These are phyloP conservation scores for Trebouxia sp. DNA, from an alignment of 139 green algal genomes.

Conservation along the genomic window DNA sequence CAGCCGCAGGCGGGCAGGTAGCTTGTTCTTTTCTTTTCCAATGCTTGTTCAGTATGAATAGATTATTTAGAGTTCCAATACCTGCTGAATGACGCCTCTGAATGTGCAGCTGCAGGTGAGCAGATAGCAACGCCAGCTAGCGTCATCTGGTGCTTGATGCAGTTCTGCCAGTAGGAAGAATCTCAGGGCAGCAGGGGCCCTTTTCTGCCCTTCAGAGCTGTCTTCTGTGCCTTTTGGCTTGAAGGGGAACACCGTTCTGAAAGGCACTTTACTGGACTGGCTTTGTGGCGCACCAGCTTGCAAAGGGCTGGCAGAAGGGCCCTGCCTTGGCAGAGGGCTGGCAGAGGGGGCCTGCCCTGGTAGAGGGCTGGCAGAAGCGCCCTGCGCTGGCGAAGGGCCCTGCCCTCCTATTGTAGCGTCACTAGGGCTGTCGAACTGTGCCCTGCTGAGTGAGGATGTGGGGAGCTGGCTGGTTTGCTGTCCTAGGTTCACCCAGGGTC, in stretches of 20 bases:
- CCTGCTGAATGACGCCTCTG: not conserved
- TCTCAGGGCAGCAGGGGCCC: not conserved
- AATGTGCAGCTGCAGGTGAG: not conserved
- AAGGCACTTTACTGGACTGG: too few relatives aligned
- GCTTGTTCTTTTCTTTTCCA: not conserved
- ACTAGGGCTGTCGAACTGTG: not conserved
- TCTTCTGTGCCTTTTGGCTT: not conserved
- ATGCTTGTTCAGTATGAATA: not conserved
- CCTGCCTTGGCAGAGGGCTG: not conserved
- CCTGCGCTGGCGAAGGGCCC: not conserved
- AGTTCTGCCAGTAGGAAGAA: conserved; percentile 4
- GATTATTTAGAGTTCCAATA: not conserved
- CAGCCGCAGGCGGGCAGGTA: not conserved
- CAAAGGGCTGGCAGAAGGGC: not conserved
- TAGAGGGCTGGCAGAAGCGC: not conserved
- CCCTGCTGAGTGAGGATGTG: not conserved
- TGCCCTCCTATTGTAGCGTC: not conserved
- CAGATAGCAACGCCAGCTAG: not conserved
- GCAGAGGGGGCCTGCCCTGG: not conserved
- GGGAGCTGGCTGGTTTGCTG: not conserved
- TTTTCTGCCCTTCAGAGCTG: not conserved
- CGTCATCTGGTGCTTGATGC: not conserved
- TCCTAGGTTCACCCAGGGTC: conserved; percentile 4
- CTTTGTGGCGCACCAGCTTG: too few relatives aligned
- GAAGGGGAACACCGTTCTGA: not conserved